phyloP scores from a whole-genome alignment of 345 rosid genomes.

The Salix dunnii region DNA sequence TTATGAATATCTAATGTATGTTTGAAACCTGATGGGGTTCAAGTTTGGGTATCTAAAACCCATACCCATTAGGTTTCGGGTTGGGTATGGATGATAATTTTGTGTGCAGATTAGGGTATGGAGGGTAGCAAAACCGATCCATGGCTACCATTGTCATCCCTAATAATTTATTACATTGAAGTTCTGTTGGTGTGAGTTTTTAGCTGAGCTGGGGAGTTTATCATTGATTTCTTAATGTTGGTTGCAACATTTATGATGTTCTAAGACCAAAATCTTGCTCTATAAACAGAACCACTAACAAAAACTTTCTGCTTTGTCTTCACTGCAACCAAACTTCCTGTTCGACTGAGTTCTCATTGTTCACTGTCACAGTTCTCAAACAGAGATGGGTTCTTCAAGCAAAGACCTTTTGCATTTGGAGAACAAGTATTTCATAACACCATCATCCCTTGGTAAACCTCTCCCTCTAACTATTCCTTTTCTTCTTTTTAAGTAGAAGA shows the following conservation, averaged over 20 bases:
- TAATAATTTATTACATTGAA: too few species aligned
- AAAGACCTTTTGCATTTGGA: constrained; percentile 46
- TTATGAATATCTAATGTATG: too few species aligned
- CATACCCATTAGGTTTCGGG: too few species aligned
- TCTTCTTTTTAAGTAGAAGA: background rate
- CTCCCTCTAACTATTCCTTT: background rate
- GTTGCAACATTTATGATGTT: background rate
- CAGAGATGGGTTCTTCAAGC: constrained; percentile 34
- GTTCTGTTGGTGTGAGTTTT: background rate
- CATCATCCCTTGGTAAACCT: constrained; percentile 28
- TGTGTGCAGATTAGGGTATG: too few species aligned
- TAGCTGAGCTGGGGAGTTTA: background rate
- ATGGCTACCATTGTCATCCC: too few species aligned
- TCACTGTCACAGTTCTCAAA: background rate
- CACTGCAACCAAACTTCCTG: background rate
- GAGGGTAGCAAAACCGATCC: too few species aligned
- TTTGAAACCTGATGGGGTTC: too few species aligned
- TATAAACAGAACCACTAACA: background rate
- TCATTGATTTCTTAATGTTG: background rate
- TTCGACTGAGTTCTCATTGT: background rate
- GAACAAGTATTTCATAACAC: constrained; percentile 23
- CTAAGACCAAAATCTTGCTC: background rate
- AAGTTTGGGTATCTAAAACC: too few species aligned
- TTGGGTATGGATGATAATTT: too few species aligned
- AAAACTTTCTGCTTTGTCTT: background rate